Conservation (phyloP, 83 land plant species). For the Picea engelmannii region DNA sequence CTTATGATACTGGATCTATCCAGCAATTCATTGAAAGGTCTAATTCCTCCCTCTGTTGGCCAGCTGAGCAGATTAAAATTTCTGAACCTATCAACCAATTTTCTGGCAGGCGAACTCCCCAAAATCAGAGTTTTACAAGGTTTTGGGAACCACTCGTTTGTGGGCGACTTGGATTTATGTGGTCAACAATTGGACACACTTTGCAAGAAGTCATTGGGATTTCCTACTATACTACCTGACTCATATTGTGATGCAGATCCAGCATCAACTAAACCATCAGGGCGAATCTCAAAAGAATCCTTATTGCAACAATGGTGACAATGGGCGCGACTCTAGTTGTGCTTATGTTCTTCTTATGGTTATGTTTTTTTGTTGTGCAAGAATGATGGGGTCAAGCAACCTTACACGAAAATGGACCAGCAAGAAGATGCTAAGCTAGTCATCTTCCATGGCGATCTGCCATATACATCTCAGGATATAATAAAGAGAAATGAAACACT, state of each 20-base stretch:
- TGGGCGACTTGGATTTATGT: conserved; percentile 79
- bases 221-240: conserved; percentile 57
- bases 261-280: conserved; percentile 34
- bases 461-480: too few species aligned
- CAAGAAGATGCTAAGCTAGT: conserved; percentile 64
- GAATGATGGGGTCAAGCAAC: conserved; percentile 42
- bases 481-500: too few species aligned
- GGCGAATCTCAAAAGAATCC: conserved; percentile 49
- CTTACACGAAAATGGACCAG: conserved; percentile 43
- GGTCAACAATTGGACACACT: conserved; percentile 70
- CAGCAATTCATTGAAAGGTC: conserved; percentile 48
- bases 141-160: conserved; percentile 49
- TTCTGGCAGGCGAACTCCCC: conserved; percentile 81
- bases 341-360: conserved; percentile 60
- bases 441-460: conserved; percentile 59
- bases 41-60: conserved; percentile 39
- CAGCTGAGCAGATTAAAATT: conserved; percentile 37
- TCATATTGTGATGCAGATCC: conserved; percentile 29
- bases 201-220: conserved; percentile 59
- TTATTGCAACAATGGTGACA: conserved; percentile 71
- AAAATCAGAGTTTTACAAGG: conserved; percentile 38
- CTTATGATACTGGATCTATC: conserved; percentile 79
- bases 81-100: conserved; percentile 80
- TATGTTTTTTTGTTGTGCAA: conserved; percentile 41
- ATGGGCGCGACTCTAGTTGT: conserved; percentile 15